These are phyloP conservation scores for Candida arabinofermentans DNA, from an alignment of 805 yeast genomes.

Conservation along the genomic window DNA sequence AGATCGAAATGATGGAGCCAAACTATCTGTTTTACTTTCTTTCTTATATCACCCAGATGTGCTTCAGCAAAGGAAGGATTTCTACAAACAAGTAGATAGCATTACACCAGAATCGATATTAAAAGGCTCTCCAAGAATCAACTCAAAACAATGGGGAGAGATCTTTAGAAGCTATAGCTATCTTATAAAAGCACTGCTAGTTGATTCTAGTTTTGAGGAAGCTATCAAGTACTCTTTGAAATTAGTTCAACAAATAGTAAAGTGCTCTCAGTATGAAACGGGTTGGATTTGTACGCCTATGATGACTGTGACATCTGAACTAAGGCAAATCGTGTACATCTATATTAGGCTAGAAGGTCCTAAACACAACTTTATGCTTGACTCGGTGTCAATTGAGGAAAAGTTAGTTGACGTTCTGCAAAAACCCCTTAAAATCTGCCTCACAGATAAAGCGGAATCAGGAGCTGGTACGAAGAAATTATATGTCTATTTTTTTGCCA, in stretches of 20 bases:
- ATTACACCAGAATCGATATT: conserved; percentile 14
- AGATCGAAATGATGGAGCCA: conserved; percentile 8
- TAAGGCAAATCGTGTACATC: conserved; percentile 16
- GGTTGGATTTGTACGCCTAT: conserved; percentile 20
- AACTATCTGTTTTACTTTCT: conserved; percentile 10
- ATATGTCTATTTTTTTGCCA: conserved; percentile 68
- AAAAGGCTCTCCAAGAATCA: neutral
- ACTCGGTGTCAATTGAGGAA: conserved; percentile 21
- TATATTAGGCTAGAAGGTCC: conserved; percentile 11
- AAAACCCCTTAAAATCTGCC: conserved; percentile 68
- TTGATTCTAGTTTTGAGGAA: conserved; percentile 15
- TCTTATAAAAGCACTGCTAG: conserved; percentile 15
- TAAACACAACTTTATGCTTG: conserved; percentile 5
- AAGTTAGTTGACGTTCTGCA: conserved; percentile 42
- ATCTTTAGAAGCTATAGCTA: conserved; percentile 10
- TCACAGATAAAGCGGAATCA: conserved; percentile 71
- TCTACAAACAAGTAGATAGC: conserved; percentile 10
- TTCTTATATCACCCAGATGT: conserved; percentile 17
- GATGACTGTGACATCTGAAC: conserved; percentile 14
- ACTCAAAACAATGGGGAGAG: neutral
- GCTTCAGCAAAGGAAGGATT: conserved; percentile 12
- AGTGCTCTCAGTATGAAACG: conserved; percentile 14
- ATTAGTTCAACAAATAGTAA: conserved; percentile 13
- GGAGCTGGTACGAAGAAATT: conserved; percentile 45
- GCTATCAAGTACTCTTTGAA: conserved; percentile 14